phyloP scores from a whole-genome alignment of 1,284 basidiomycete genomes.

The Coniferiporia weirii region DNA sequence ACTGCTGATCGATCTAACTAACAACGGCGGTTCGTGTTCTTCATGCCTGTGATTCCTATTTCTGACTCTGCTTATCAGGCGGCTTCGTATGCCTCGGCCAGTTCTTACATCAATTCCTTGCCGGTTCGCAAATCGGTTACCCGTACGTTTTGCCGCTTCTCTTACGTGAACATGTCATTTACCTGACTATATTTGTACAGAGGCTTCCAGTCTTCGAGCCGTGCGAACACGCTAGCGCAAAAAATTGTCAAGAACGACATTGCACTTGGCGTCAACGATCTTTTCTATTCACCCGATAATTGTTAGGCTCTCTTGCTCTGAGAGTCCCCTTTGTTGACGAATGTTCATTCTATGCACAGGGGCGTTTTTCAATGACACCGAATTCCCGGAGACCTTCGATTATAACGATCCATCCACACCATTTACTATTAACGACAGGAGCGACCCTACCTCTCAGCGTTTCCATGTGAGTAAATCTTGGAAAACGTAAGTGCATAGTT shows the following conservation, averaged over 20 bases:
- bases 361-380: conserved; percentile 50
- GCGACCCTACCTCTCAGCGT: conserved; percentile 51
- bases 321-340: not conserved
- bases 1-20: conserved; percentile 54
- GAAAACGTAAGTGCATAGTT: conserved; percentile 1
- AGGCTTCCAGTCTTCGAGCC: conserved; percentile 48
- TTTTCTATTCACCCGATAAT: conserved; percentile 46
- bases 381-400: conserved; percentile 39
- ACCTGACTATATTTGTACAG: conserved; percentile 25
- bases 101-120: conserved; percentile 54
- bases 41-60: not conserved
- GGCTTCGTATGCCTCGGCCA: conserved; percentile 57
- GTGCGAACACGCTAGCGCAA: conserved; percentile 51
- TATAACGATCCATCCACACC: conserved; percentile 46
- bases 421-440: conserved; percentile 41
- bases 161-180: conserved; percentile 7
- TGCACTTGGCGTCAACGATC: conserved; percentile 34
- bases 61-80: conserved; percentile 29
- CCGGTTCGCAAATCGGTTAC: conserved; percentile 45
- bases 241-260: conserved; percentile 52
- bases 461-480: conserved; percentile 39
- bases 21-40: conserved; percentile 47
- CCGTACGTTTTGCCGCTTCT: conserved; percentile 33
- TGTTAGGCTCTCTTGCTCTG: conserved; percentile 31
- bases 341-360: conserved; percentile 27